Evolutionary conservation across 108 stramenopile genomes (phyloP).

Genomic region (Bacterosira constricta): DNA sequence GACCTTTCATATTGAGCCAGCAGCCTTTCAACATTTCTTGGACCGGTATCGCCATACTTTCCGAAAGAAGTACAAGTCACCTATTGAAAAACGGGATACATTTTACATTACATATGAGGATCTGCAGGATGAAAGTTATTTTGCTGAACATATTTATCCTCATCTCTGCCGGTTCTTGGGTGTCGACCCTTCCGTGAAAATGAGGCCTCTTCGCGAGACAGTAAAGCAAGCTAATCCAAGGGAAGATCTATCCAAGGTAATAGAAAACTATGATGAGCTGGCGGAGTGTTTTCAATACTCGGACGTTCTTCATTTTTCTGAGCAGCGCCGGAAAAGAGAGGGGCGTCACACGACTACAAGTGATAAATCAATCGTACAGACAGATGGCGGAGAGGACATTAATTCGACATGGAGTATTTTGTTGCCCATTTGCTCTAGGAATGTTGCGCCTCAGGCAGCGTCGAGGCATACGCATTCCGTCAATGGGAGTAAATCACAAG

Average conservation of each 20-base stretch:
- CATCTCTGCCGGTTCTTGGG: constrained; percentile 39
- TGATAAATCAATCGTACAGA: not conserved
- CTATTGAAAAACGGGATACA: constrained; percentile 34
- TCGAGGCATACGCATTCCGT: not conserved
- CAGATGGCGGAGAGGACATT: not conserved
- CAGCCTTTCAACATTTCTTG: constrained; percentile 44
- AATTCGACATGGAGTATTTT: constrained; percentile 22
- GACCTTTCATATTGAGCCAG: constrained; percentile 36
- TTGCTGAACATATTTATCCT: constrained; percentile 26
- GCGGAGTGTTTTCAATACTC: constrained; percentile 42
- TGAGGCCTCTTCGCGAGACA: constrained; percentile 28
- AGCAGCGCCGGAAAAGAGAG: not conserved
- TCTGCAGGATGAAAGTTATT: constrained; percentile 17
- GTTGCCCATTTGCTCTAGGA: constrained; percentile 23
- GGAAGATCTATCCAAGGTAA: constrained; percentile 30
- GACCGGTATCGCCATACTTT: constrained; percentile 42
- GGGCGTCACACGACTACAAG: not conserved
- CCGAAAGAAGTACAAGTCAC: constrained; percentile 36
- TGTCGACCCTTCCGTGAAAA: not conserved
- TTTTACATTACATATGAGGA: constrained; percentile 48
- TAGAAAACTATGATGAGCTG: constrained; percentile 39
- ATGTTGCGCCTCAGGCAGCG: not conserved
- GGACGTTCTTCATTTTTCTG: constrained; percentile 29
- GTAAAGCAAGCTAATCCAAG: constrained; percentile 37
- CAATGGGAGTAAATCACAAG: not conserved